Base-by-base conservation (phyloP, 768 basidiomycete genomes). In the Suillus subalutaceus region DNA sequence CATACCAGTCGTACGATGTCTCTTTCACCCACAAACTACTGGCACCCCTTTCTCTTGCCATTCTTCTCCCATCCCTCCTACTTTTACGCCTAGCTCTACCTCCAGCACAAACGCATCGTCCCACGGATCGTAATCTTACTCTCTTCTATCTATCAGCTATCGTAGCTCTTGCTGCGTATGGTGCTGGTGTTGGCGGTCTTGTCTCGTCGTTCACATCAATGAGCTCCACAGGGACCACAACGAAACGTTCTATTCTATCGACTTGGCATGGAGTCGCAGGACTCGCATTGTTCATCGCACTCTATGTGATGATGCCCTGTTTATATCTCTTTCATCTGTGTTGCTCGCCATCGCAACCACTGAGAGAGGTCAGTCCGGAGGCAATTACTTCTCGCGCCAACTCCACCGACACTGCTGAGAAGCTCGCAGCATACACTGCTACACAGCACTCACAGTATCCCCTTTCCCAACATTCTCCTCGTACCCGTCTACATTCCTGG, bases 261-360 rank as follows among this genome's bases (percentile, higher is more conserved):
- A 93, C 92, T 2, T 72, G 75, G 9, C 93, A 94, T 72, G 86
- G 89, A 40, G 80, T 82, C 72, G 88, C 84, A 1, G 90, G 90
- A 41, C 77, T 93, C 52, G 84, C 83, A 20, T 83, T 94, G 18
- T 91, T 90, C 72, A 66, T 86, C 48, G 82, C 81, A 46, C 77
- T 93, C 26, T 93, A 92, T 73, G 79, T 77, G 40, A 48, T 87
- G 50, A 68, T 86, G 20, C 89, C 86, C 43, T 62, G 79, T 68
- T 67, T 80, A 68, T 76, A 74, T 65, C 65, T 86, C 64, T 68
- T 83, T 67, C 65, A 63, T 62, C 52, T 68, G 20, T 64, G 72
- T 55, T 68, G 63, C 46, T 66, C 68, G 59, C 61, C 63, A 58
- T 67, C 58, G 32, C 62, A 55, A 50, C 55, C 40, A 65, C 69